These are phyloP conservation scores for Quercus lobata DNA, from an alignment of 331 rosid species.

Conservation along the genomic window DNA sequence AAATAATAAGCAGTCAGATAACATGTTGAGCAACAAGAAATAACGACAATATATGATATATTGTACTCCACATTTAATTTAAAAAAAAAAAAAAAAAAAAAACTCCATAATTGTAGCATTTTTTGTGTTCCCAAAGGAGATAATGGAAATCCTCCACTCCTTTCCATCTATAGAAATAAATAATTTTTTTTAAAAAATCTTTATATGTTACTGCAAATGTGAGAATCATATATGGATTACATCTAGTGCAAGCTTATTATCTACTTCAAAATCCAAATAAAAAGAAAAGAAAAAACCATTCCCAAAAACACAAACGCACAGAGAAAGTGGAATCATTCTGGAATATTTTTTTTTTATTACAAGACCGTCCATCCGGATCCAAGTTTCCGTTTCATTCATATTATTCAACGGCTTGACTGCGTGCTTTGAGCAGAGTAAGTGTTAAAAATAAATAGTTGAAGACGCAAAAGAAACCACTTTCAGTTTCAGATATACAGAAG, in stretches of 20 bases:
- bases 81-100: too few species aligned
- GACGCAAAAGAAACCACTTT: not conserved
- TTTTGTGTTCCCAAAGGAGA: too few species aligned
- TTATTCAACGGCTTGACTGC: slow-evolving; percentile 7
- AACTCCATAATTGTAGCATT: too few species aligned
- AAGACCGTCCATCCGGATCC: not conserved
- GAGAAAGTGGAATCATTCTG: slow-evolving; percentile 2
- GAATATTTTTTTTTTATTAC: slow-evolving; percentile 1
- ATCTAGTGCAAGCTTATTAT: too few species aligned
- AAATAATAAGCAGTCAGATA: too few species aligned
- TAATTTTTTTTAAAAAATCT: too few species aligned
- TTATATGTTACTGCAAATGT: too few species aligned
- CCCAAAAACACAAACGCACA: not conserved
- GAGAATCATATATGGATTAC: not conserved
- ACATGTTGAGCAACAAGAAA: too few species aligned
- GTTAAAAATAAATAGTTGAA: not conserved
- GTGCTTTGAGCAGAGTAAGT: not conserved
- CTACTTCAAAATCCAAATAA: not conserved
- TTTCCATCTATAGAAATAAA: too few species aligned
- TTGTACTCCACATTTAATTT: too few species aligned
- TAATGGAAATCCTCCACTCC: too few species aligned
- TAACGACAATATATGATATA: too few species aligned
- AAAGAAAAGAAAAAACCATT: not conserved
- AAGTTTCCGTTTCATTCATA: not conserved
- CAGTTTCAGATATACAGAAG: slow-evolving; percentile 29